These are phyloP conservation scores for Linum trigynum DNA, from an alignment of 345 rosid genomes.

Conservation along the genomic window DNA sequence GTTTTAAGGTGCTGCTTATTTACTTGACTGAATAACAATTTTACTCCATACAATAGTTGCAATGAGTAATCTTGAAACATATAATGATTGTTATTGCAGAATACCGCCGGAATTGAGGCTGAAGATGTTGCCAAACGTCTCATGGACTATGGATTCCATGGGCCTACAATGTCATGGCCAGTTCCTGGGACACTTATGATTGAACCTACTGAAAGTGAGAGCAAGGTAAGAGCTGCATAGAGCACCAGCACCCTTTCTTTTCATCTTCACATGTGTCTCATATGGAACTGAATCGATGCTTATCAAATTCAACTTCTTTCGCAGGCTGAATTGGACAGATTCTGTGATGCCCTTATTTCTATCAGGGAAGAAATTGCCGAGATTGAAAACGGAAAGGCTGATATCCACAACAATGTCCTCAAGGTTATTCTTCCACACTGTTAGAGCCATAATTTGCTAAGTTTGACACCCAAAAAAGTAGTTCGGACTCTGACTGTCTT, in stretches of 20 bases:
- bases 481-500: background rate
- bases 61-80: conserved; percentile 8
- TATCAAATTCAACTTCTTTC: conserved; percentile 13
- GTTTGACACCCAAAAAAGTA: background rate
- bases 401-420: conserved; percentile 79
- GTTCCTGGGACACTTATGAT: conserved; percentile 98
- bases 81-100: conserved; percentile 29
- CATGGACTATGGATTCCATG: conserved; percentile 96
- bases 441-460: background rate
- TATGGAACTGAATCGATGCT: background rate
- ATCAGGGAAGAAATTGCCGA: conserved; percentile 89
- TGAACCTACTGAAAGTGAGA: conserved; percentile 99
- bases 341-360: conserved; percentile 90
- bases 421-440: conserved; percentile 43
- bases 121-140: conserved; percentile 99
- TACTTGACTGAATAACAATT: background rate
- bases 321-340: conserved; percentile 98
- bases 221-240: conserved; percentile 51
- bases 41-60: conserved; percentile 2
- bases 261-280: conserved; percentile 2
- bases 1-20: conserved; percentile 57
- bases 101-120: conserved; percentile 82
- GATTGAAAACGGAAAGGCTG: conserved; percentile 92
- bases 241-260: background rate
- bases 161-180: conserved; percentile 98